Percentiles rank a stretch among this genome's conserved stretches.
These are phyloP conservation scores for Erysimum cheiri DNA, from an alignment of 441 rosid genomes.

Conservation along the genomic window DNA sequence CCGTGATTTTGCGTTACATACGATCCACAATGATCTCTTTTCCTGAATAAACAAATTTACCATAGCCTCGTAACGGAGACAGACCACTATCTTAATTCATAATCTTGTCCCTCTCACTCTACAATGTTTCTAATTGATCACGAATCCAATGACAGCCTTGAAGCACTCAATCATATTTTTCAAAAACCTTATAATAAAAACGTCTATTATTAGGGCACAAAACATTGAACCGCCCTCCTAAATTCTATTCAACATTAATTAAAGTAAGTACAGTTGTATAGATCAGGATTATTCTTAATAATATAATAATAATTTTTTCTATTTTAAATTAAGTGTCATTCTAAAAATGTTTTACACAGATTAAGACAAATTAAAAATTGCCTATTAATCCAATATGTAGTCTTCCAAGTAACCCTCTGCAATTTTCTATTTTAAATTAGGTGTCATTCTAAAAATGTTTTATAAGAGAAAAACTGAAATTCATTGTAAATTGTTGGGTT, in stretches of 20 bases:
- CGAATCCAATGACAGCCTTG: constrained; percentile 38
- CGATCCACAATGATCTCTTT: not conserved
- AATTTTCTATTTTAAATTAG: not conserved
- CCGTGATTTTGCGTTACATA: constrained; percentile 6
- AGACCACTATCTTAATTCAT: constrained; percentile 28
- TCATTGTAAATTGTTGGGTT: not conserved
- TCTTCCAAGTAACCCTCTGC: not conserved
- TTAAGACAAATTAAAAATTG: not conserved
- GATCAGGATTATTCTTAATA: not conserved
- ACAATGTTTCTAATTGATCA: constrained; percentile 27
- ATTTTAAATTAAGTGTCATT: not conserved
- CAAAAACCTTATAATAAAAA: not conserved
- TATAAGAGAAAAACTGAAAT: not conserved
- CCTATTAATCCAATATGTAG: not conserved
- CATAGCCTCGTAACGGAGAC: constrained; percentile 29
- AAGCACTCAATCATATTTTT: constrained; percentile 5
- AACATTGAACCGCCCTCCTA: constrained; percentile 44
- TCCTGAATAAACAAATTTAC: constrained; percentile 15
- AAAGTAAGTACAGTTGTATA: not conserved
- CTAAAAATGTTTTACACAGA: not conserved
- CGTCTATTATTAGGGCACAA: constrained; percentile 18
- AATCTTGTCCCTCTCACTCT: constrained; percentile 33
- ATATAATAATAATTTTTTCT: not conserved
- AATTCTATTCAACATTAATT: constrained; percentile 21
- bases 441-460: no score